These are phyloP conservation scores for Pelagomonas calceolata DNA, from an alignment of 108 stramenopile genomes.

Conservation along the genomic window DNA sequence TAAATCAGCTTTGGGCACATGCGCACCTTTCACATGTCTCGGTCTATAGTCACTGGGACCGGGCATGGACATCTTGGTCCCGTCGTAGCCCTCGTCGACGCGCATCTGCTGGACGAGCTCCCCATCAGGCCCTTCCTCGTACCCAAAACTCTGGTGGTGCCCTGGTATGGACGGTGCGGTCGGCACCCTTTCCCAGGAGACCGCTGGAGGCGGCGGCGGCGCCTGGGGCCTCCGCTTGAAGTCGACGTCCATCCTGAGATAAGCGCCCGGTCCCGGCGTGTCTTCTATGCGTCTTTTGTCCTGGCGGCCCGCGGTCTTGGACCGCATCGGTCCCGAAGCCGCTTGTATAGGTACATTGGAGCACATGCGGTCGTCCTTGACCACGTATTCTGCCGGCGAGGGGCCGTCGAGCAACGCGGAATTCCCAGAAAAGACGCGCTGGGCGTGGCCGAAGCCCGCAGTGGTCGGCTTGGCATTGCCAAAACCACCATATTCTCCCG, in stretches of 20 bases:
- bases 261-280: neutral
- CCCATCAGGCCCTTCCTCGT: slow-evolving; percentile 5
- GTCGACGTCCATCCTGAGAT: neutral
- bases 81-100: slow-evolving; percentile 3
- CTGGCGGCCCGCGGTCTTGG: no score
- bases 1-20: neutral
- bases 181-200: neutral
- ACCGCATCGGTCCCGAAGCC: no score
- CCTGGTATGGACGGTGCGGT: slow-evolving; percentile 8
- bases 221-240: no score
- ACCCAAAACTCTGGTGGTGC: slow-evolving; percentile 7
- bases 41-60: slow-evolving; percentile 8
- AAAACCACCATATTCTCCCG: neutral
- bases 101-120: slow-evolving; percentile 3
- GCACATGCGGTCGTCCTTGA: neutral
- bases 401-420: neutral
- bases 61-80: neutral
- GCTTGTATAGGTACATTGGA: no score
- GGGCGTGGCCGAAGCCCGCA: neutral
- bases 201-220: no score
- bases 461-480: neutral
- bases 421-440: neutral
- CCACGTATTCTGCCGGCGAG: neutral
- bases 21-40: neutral
- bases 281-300: no score